phyloP scores from a whole-genome alignment of 805 yeast genomes.

The Ogataea thermomethanolica region DNA sequence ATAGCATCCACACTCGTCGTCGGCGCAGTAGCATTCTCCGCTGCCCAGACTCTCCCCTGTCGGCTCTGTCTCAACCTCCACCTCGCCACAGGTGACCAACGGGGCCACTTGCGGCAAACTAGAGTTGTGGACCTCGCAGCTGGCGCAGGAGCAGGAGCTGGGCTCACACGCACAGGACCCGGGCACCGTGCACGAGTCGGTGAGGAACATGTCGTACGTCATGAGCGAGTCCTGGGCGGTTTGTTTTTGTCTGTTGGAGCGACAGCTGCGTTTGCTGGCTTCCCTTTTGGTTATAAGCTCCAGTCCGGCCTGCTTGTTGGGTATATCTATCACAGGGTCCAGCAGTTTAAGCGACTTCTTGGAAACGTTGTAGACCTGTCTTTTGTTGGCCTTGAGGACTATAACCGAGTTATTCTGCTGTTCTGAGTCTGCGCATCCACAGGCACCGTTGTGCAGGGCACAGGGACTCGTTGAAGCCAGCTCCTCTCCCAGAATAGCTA shows the following conservation, averaged over 20 bases:
- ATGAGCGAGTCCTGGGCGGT: background rate
- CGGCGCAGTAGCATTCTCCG: constrained; percentile 28
- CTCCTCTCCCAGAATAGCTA: constrained; percentile 53
- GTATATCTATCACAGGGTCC: constrained; percentile 34
- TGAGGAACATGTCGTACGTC: constrained; percentile 31
- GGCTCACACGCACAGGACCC: constrained; percentile 35
- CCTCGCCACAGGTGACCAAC: constrained; percentile 22
- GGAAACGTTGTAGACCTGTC: constrained; percentile 36
- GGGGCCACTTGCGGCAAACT: constrained; percentile 1
- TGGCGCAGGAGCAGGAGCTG: constrained; percentile 30
- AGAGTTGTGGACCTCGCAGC: constrained; percentile 29
- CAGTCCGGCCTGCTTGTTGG: constrained; percentile 31
- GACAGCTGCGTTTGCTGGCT: constrained; percentile 21
- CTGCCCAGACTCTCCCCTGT: background rate
- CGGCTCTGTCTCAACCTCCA: constrained; percentile 1
- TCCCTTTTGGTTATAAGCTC: constrained; percentile 26
- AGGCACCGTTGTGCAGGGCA: constrained; percentile 5
- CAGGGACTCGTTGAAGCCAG: background rate
- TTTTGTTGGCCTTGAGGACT: constrained; percentile 32
- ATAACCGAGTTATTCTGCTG: constrained; percentile 24
- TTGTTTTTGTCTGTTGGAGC: constrained; percentile 1
- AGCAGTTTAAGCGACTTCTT: constrained; percentile 32
- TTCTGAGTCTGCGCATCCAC: constrained; percentile 5
- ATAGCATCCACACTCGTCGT: constrained; percentile 34
- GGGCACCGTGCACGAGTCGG: constrained; percentile 33